Base-by-base conservation (phyloP, 805 yeast genomes). In the Debaryomyces castellii region DNA sequence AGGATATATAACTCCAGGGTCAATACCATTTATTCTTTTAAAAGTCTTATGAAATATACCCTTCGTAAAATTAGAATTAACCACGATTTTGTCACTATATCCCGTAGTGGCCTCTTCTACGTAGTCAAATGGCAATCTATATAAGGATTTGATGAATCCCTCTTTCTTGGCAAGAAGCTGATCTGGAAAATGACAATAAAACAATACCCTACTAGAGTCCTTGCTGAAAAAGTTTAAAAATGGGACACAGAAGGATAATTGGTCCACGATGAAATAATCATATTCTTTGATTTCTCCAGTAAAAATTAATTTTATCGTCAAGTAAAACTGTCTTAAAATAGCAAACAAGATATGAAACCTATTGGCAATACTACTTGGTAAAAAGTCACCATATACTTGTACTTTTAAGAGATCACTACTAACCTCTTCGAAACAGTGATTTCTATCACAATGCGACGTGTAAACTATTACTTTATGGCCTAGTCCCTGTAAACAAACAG, bases 111-210 rank as follows among this genome's bases (percentile, higher is more conserved):
- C 74, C 53, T 88, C 89, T 66, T 94, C 99, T 18, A 87, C 66
- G n/a, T 68, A 53, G 63, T 94, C 96, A 64, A 94, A 92, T 1
- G 96, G 94, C 3, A 77, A 43, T 50, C 99, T 73, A 65, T 94
- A 94, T 0, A 87, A 41, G 48, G 66, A 69, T 55, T 89, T 84
- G 7, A 85, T 22, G 1, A 74, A 22, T 2, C 83, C 69, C 2
- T 76, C 69, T 43, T 84, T 83, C 34, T 50, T 48, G 0, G 96
- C 85, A 36, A 92, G 69, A 40, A 85, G 71, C 59, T 86, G 85
- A 64, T 94, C 99, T 0, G 99, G 99, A 64, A 92, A 92, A 69
- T 94, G 99, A 58, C 99, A 91, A 64, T 94, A 94, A 60, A 92
- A 94, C 42, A 94, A 66, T 3, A 87, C 76, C 41, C 80, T 79